These are phyloP conservation scores for Pyrus pyrifolia DNA, from an alignment of 306 rosid species.

Conservation along the genomic window DNA sequence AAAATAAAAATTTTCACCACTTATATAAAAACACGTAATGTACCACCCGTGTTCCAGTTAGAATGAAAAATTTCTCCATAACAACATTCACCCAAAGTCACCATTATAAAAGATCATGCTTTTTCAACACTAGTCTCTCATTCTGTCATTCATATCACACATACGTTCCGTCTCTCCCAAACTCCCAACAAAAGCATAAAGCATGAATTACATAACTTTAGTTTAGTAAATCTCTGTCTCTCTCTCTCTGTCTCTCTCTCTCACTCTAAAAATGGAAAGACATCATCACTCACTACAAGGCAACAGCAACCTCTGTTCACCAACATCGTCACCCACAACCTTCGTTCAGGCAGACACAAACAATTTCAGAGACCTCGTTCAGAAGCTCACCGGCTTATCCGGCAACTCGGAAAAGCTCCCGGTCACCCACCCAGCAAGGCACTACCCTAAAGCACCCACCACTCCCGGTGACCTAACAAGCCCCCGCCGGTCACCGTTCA, in stretches of 20 bases:
- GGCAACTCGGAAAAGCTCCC: slow-evolving; percentile 35
- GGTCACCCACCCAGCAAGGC: slow-evolving; percentile 23
- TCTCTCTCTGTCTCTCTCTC: background rate
- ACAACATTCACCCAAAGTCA: slow-evolving; percentile 1
- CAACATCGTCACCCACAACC: slow-evolving; percentile 38
- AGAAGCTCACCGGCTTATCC: slow-evolving; percentile 42
- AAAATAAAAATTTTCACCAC: too few relatives aligned
- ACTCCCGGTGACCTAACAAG: slow-evolving; percentile 20
- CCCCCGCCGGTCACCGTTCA: slow-evolving; percentile 42
- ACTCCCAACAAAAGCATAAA: background rate
- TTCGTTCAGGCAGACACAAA: slow-evolving; percentile 43
- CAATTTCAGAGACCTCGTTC: slow-evolving; percentile 40
- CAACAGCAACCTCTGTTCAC: slow-evolving; percentile 1
- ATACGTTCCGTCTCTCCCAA: background rate
- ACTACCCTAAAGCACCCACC: background rate
- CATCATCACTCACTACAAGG: background rate
- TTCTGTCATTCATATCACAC: background rate
- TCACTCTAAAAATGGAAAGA: slow-evolving; percentile 8
- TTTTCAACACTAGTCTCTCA: background rate
- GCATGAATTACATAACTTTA: background rate
- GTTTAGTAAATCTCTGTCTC: background rate
- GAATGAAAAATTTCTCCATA: too few relatives aligned
- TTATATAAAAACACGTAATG: too few relatives aligned
- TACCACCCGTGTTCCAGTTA: too few relatives aligned
- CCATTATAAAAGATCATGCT: slow-evolving; percentile 8